Evolutionary conservation across 257 asterid species (phyloP).

Genomic region (Penstemon barbatus): DNA sequence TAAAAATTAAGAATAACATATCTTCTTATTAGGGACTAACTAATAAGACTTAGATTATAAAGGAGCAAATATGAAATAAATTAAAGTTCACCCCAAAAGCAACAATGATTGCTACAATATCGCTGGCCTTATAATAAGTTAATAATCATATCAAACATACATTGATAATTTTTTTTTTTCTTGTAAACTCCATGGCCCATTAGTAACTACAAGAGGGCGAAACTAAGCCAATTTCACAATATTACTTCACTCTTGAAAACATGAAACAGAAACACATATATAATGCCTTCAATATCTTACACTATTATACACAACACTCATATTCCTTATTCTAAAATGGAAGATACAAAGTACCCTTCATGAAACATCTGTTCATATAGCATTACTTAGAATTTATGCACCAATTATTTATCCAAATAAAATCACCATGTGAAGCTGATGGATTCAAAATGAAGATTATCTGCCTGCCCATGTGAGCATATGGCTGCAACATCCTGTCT

Average conservation of each 20-base stretch:
- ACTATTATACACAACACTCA: constrained; percentile 30
- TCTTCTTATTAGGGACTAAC: too few relatives aligned
- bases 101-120: too few relatives aligned
- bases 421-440: constrained; percentile 91
- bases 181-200: too few relatives aligned
- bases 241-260: background rate
- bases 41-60: too few relatives aligned
- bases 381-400: background rate
- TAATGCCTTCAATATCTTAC: constrained; percentile 24
- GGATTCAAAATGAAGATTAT: constrained; percentile 72
- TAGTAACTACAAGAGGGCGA: background rate
- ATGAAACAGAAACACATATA: constrained; percentile 14
- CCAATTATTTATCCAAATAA: constrained; percentile 14
- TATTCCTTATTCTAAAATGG: constrained; percentile 23
- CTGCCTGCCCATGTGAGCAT: constrained; percentile 63
- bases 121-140: too few relatives aligned
- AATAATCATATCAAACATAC: too few relatives aligned
- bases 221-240: background rate
- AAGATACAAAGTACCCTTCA: constrained; percentile 16
- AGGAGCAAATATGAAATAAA: too few relatives aligned
- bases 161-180: too few relatives aligned
- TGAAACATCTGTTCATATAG: constrained; percentile 6
- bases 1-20: too few relatives aligned
- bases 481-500: constrained; percentile 83
- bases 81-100: too few relatives aligned